phyloP scores from a whole-genome alignment of 306 rosid genomes.

The Senna siamea region DNA sequence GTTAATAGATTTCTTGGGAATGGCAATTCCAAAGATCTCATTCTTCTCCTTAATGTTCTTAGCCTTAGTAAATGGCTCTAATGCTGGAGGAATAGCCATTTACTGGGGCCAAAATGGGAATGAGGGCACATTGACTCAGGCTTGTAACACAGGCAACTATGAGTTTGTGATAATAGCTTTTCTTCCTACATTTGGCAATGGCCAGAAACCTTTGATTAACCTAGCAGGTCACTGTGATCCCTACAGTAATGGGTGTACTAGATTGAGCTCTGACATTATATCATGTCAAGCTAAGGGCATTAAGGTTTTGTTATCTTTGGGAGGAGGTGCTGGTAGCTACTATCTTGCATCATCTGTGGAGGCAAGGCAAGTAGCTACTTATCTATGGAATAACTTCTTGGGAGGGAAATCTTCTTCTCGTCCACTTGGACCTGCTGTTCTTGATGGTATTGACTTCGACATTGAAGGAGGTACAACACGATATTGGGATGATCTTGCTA shows the following conservation, averaged over 20 bases:
- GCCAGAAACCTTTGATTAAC: constrained; percentile 44
- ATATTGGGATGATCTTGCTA: constrained; percentile 45
- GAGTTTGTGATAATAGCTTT: constrained; percentile 44
- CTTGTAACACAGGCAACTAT: constrained; percentile 50
- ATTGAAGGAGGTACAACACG: constrained; percentile 46
- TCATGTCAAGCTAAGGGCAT: constrained; percentile 54
- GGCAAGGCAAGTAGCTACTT: constrained; percentile 42
- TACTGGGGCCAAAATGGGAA: constrained; percentile 52
- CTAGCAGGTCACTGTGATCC: constrained; percentile 54
- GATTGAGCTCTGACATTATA: constrained; percentile 32
- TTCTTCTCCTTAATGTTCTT: constrained; percentile 32
- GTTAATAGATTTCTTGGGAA: constrained; percentile 14
- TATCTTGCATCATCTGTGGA: constrained; percentile 38
- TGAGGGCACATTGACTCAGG: constrained; percentile 37
- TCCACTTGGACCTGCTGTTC: constrained; percentile 52
- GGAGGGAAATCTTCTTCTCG: constrained; percentile 50
- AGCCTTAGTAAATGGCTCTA: constrained; percentile 31
- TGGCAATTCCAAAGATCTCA: constrained; percentile 33
- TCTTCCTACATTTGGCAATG: constrained; percentile 50
- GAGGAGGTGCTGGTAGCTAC: constrained; percentile 51
- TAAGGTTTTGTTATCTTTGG: constrained; percentile 51
- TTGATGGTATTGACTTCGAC: constrained; percentile 53
- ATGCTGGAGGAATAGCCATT: constrained; percentile 47
- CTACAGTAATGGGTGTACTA: constrained; percentile 37
- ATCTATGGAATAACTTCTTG: constrained; percentile 51